A percentile compares a stretch with the other conserved stretches of the same genome.
Evolutionary conservation across 805 yeast species (phyloP).

Genomic region (Teunomyces barrocoloradensis): DNA sequence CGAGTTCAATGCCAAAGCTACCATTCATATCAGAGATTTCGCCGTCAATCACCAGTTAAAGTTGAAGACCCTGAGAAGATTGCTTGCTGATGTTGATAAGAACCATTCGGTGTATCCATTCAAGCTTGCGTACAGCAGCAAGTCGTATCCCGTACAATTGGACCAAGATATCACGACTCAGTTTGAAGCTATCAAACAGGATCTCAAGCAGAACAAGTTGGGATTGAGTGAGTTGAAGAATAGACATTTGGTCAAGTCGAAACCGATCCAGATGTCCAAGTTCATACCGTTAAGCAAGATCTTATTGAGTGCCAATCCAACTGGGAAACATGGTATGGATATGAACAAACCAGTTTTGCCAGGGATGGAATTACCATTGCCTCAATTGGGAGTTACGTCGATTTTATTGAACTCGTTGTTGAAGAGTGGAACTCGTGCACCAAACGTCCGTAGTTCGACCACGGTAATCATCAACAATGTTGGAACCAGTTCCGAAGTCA

Average conservation of each 20-base stretch:
- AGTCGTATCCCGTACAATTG: slow-evolving; percentile 55
- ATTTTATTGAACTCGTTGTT: slow-evolving; percentile 62
- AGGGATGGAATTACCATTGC: slow-evolving; percentile 74
- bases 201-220: slow-evolving; percentile 60
- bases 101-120: slow-evolving; percentile 86
- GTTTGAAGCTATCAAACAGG: slow-evolving; percentile 47
- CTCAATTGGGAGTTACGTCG: slow-evolving; percentile 69
- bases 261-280: slow-evolving; percentile 69
- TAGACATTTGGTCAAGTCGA: slow-evolving; percentile 71
- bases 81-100: slow-evolving; percentile 69
- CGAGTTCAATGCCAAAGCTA: slow-evolving; percentile 57
- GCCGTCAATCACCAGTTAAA: slow-evolving; percentile 78
- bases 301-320: slow-evolving; percentile 60
- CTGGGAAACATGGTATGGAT: slow-evolving; percentile 66
- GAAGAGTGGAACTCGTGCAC: slow-evolving; percentile 44
- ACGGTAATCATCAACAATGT: slow-evolving; percentile 61
- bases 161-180: slow-evolving; percentile 36
- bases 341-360: slow-evolving; percentile 64
- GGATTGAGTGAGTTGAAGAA: slow-evolving; percentile 80
- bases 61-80: slow-evolving; percentile 67
- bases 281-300: slow-evolving; percentile 70
- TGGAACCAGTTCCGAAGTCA: slow-evolving; percentile 46
- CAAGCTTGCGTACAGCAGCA: slow-evolving; percentile 72
- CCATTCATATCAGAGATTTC: slow-evolving; percentile 81
- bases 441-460: slow-evolving; percentile 63